These are phyloP conservation scores for Diaporthe citriasiana DNA, from an alignment of 2,329 filamentous ascomycete species.

Conservation along the genomic window DNA sequence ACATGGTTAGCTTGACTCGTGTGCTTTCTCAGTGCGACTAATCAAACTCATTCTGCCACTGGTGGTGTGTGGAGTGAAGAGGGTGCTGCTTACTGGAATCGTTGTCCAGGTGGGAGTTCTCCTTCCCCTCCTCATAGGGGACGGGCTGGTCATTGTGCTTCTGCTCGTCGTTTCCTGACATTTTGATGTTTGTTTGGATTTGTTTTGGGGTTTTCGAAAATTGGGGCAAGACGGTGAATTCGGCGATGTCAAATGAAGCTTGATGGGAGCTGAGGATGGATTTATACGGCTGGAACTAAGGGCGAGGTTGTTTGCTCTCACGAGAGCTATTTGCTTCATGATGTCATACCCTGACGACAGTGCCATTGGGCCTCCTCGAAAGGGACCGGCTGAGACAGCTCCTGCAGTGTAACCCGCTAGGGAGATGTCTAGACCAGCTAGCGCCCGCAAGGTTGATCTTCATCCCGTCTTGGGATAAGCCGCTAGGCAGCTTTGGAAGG, in stretches of 20 bases:
- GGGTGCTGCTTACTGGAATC: conserved; percentile 76
- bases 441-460: conserved; percentile 12
- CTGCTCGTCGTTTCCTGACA: conserved; percentile 63
- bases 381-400: conserved; percentile 18
- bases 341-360: conserved; percentile 20
- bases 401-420: conserved; percentile 28
- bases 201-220: not conserved
- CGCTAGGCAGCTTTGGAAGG: conserved; percentile 4
- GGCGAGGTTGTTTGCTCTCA: conserved; percentile 14
- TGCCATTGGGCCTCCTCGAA: not conserved
- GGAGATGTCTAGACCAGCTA: conserved; percentile 4
- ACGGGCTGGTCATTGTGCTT: conserved; percentile 58
- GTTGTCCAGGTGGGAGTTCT: conserved; percentile 75
- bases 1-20: not conserved
- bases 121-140: conserved; percentile 80
- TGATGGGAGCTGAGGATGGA: not conserved
- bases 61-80: not conserved
- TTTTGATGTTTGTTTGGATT: conserved; percentile 41
- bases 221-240: not conserved
- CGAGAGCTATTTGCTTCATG: conserved; percentile 23
- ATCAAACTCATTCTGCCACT: not conserved
- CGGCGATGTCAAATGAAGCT: not conserved
- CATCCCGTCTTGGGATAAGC: conserved; percentile 1
- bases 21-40: too few species aligned
- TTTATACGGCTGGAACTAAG: conserved; percentile 8